Conservation (phyloP, 164 flowering plant genomes). For the Kalanchoe fedtschenkoi region DNA sequence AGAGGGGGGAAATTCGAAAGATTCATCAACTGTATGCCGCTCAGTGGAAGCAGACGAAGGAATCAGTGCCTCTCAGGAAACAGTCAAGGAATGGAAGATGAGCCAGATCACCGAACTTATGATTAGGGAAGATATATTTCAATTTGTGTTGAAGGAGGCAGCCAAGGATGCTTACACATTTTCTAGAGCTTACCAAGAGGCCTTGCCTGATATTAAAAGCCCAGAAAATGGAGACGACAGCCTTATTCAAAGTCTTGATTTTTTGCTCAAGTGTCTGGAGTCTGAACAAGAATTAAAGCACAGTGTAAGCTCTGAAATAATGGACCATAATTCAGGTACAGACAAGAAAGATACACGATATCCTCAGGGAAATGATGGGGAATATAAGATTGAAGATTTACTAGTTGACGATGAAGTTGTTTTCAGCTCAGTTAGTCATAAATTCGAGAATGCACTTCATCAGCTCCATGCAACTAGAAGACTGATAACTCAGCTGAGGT, state of each 20-base stretch:
- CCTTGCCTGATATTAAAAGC: not conserved
- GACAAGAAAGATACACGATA: constrained; percentile 10
- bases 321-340: constrained; percentile 12
- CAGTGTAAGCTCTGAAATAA: constrained; percentile 14
- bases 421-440: constrained; percentile 19
- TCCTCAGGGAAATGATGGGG: constrained; percentile 12
- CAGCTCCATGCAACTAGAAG: constrained; percentile 20
- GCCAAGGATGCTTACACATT: constrained; percentile 14
- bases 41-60: not conserved
- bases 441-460: constrained; percentile 29
- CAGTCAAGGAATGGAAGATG: not conserved
- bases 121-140: constrained; percentile 18
- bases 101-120: not conserved
- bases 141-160: constrained; percentile 16
- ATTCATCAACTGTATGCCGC: not conserved
- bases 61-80: not conserved
- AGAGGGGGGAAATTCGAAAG: not conserved
- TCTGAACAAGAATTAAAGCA: constrained; percentile 15
- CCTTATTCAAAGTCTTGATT: constrained; percentile 20
- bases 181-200: constrained; percentile 6
- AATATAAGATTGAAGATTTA: constrained; percentile 8
- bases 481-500: constrained; percentile 19
- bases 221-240: constrained; percentile 14
- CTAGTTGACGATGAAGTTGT: constrained; percentile 18
- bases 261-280: constrained; percentile 12